phyloP scores from a whole-genome alignment of 768 basidiomycete species.

The Asterophora parasitica region DNA sequence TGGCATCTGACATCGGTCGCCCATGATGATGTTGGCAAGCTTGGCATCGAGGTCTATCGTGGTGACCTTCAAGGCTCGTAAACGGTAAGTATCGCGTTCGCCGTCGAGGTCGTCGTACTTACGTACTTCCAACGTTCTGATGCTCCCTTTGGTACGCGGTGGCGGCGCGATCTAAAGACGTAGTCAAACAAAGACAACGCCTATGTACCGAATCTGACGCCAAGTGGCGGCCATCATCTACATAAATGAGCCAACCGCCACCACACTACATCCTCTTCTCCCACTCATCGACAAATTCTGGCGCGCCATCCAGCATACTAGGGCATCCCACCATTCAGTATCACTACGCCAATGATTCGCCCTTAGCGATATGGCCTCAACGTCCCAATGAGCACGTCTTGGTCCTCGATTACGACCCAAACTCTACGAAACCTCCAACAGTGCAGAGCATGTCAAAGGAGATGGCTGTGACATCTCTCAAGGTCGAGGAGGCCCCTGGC shows the following conservation, averaged over 20 bases:
- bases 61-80: too few species aligned
- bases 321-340: conserved; percentile 75
- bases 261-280: conserved; percentile 63
- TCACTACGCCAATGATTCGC: conserved; percentile 76
- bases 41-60: too few species aligned
- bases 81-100: too few species aligned
- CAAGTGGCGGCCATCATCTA: not conserved
- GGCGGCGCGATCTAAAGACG: not conserved
- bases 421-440: conserved; percentile 31
- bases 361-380: conserved; percentile 57
- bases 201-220: not conserved
- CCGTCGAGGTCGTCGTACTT: not conserved
- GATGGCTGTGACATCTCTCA: conserved; percentile 51
- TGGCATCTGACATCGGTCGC: conserved; percentile 3
- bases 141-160: too few species aligned
- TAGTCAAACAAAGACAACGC: conserved; percentile 9
- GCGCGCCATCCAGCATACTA: conserved; percentile 41
- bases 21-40: not conserved
- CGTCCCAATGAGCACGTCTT: conserved; percentile 66
- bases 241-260: conserved; percentile 38
- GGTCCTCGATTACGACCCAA: conserved; percentile 65
- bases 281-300: conserved; percentile 38
- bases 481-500: conserved; percentile 69
- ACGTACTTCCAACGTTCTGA: too few species aligned
- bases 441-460: conserved; percentile 47